A percentile compares a stretch with the other conserved stretches of the same genome.
phyloP scores from a whole-genome alignment of 352 stramenopile species.

The Pythium aphanidermatum region DNA sequence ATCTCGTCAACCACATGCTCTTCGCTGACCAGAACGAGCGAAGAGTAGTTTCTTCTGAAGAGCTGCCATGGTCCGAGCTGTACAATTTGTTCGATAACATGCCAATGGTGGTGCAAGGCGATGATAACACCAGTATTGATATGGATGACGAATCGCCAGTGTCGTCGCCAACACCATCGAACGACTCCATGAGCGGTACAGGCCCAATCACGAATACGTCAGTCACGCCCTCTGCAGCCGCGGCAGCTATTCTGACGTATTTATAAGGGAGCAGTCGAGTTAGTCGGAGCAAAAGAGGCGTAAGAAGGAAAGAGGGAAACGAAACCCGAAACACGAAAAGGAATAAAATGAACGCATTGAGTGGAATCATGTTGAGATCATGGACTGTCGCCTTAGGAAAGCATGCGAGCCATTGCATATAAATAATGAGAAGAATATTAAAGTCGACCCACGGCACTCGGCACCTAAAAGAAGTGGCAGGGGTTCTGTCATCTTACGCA shows the following conservation, averaged over 20 bases:
- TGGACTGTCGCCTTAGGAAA: too few species aligned
- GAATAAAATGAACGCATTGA: too few species aligned
- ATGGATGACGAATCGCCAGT: conserved; percentile 22
- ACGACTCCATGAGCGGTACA: conserved; percentile 15
- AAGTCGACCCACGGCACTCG: too few species aligned
- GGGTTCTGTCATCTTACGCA: too few species aligned
- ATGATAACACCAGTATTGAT: conserved; percentile 54
- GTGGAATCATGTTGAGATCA: too few species aligned
- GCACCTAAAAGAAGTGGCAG: too few species aligned
- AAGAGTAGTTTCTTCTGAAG: conserved; percentile 60
- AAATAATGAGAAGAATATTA: conserved; percentile 5
- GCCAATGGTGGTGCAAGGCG: conserved; percentile 32
- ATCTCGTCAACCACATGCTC: conserved; percentile 55
- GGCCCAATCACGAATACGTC: conserved; percentile 9
- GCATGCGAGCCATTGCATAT: too few species aligned
- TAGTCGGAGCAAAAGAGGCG: too few species aligned
- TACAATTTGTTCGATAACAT: conserved; percentile 74
- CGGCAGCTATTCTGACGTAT: conserved; percentile 50
- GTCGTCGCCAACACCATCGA: conserved; percentile 23
- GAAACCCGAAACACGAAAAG: too few species aligned
- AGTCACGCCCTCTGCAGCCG: conserved; percentile 9
- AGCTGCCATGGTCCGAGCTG: conserved; percentile 75
- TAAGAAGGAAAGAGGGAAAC: too few species aligned
- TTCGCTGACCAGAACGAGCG: conserved; percentile 57
- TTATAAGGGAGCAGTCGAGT: too few species aligned